Evolutionary conservation across 257 asterid genomes (phyloP).

Genomic region (Primulina huaijiensis): DNA sequence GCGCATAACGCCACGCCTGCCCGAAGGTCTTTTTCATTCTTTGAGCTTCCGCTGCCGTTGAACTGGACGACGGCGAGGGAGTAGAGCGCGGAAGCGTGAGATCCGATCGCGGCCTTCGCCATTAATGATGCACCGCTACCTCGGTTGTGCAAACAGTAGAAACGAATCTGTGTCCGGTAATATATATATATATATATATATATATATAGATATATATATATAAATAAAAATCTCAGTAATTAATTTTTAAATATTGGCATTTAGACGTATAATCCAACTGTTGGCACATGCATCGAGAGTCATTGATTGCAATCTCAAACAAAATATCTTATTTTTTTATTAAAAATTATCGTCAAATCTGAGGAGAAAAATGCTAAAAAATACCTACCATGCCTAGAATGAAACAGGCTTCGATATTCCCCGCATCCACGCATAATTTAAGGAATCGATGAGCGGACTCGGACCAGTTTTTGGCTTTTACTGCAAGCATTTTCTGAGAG

Average conservation of each 20-base stretch:
- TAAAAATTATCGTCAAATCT: not conserved
- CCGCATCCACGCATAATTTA: constrained; percentile 69
- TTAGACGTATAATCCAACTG: not conserved
- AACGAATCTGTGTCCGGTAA: constrained; percentile 57
- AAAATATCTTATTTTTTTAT: not conserved
- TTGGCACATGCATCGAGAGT: not conserved
- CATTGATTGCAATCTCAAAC: not conserved
- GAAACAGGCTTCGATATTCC: constrained; percentile 70
- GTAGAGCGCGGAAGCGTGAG: constrained; percentile 82
- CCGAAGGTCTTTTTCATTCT: constrained; percentile 70
- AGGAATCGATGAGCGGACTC: constrained; percentile 78
- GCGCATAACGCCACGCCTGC: constrained; percentile 90
- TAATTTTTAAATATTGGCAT: not conserved
- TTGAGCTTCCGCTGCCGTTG: constrained; percentile 92
- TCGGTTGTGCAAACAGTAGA: constrained; percentile 74
- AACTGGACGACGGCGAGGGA: constrained; percentile 81
- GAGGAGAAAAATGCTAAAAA: not conserved
- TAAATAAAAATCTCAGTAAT: constrained; percentile 15
- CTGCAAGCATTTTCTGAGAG: constrained; percentile 44
- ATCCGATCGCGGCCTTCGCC: constrained; percentile 89
- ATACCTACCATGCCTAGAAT: constrained; percentile 79
- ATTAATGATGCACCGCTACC: constrained; percentile 77
- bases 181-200: no score
- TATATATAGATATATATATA: no score
- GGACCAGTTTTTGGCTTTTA: constrained; percentile 72